These are phyloP conservation scores for Starmerella potacharoeniae DNA, from an alignment of 805 yeast genomes.

Conservation along the genomic window DNA sequence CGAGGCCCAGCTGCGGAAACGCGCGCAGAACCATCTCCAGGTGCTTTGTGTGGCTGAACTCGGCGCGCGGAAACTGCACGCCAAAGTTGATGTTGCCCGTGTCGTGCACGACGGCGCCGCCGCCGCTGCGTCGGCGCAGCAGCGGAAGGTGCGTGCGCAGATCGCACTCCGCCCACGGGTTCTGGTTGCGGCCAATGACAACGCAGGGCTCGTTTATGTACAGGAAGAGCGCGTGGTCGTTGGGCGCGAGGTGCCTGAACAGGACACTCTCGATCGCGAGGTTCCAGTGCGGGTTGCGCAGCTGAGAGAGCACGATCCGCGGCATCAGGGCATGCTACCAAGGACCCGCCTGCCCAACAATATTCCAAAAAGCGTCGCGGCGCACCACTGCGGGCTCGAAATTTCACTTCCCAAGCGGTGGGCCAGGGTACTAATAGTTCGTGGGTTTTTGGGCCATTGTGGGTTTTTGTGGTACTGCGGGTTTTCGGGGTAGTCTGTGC, in stretches of 20 bases:
- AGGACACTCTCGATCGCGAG: constrained; percentile 73
- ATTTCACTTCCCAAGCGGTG: too few species aligned
- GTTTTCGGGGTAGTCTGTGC: background rate
- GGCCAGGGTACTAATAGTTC: too few species aligned
- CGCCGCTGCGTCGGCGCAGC: constrained; percentile 76
- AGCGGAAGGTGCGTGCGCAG: constrained; percentile 54
- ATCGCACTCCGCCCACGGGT: constrained; percentile 81
- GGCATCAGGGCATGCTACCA: constrained; percentile 29
- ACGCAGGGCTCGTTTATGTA: constrained; percentile 75
- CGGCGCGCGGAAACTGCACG: constrained; percentile 55
- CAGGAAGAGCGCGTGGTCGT: constrained; percentile 48
- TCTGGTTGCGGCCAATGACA: constrained; percentile 94
- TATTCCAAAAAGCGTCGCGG: too few species aligned
- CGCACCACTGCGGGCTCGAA: too few species aligned
- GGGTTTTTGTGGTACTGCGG: too few species aligned
- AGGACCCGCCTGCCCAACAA: too few species aligned
- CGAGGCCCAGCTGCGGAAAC: constrained; percentile 29
- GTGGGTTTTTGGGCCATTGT: too few species aligned
- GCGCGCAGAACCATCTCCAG: constrained; percentile 38
- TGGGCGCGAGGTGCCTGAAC: constrained; percentile 34
- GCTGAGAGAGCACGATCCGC: constrained; percentile 45
- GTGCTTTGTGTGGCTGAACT: constrained; percentile 48
- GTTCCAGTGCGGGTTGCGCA: constrained; percentile 59
- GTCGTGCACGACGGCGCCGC: constrained; percentile 96
- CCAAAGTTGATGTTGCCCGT: constrained; percentile 79